Conservation (phyloP, 164 flowering plant genomes). For the Liquidambar formosana region DNA sequence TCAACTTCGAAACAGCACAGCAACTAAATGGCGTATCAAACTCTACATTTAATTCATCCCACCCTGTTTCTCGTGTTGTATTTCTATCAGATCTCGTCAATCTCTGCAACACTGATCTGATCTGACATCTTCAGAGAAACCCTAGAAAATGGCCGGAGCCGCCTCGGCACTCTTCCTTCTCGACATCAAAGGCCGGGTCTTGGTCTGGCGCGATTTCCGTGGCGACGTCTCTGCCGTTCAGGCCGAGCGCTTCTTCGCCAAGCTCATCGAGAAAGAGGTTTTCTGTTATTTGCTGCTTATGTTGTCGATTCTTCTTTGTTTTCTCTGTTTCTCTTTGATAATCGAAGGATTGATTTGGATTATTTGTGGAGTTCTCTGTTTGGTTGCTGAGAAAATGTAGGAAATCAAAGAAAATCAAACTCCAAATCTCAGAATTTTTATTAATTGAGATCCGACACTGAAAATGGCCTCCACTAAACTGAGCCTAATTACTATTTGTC, state of each 20-base stretch:
- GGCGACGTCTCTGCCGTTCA: slow-evolving; percentile 86
- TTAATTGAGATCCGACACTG: no score
- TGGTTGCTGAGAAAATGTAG: neutral
- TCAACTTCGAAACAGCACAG: no score
- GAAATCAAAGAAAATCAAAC: neutral
- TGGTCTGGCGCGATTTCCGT: slow-evolving; percentile 94
- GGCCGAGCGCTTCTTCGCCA: slow-evolving; percentile 92
- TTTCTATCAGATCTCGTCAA: no score
- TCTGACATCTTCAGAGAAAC: neutral
- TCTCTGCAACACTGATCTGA: no score
- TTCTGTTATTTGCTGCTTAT: neutral
- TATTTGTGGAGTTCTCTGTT: neutral
- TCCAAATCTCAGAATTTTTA: neutral
- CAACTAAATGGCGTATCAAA: no score
- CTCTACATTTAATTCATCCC: no score
- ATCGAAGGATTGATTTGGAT: neutral
- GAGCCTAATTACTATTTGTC: no score
- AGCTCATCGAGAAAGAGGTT: slow-evolving; percentile 94
- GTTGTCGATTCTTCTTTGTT: neutral
- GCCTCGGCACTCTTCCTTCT: slow-evolving; percentile 93
- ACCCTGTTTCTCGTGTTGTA: no score
- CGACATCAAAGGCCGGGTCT: slow-evolving; percentile 92
- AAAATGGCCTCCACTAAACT: no score
- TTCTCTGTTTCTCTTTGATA: neutral
- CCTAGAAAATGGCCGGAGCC: slow-evolving; percentile 77